Evolutionary conservation across 345 rosid species (phyloP), one percentile per base, ranked within the genome.

Genomic region (Erodium maritimum): DNA sequence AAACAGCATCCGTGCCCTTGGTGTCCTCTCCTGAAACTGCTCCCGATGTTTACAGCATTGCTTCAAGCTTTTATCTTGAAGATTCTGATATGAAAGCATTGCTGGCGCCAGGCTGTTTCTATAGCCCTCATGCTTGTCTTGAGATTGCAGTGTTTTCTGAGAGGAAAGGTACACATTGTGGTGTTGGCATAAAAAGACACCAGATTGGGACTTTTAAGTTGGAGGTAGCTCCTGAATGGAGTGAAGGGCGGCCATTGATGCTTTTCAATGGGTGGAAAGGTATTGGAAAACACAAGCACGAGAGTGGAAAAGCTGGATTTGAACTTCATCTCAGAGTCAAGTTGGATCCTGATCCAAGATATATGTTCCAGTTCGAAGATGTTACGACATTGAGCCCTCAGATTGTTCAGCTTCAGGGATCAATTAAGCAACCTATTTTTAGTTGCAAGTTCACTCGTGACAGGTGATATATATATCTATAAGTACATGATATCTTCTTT

Each of bases 301-400:
- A 80, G 50, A 73, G 65, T 17, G 70, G 80, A 56, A 82, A 73
- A 70, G 84, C 84, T 23, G 89, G 71, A 21, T 88, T 78, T 19
- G 91, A 88, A 68, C 97, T 91, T 71, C 97, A 91, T 67, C 71
- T 91, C 79, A 83, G 74, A 66, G 91, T 91, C 61, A 84, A 85
- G 70, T 78, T 88, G 0, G 97, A 85, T 78, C 97, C 97, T 64
- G 96, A 91, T 73, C 97, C 97, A 25, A 75, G 96, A 68, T 91
- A 85, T 56, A 83, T 91, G 25, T 91, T 91, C 72, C 95, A 91
- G 80, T 91, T 91, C 54, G 97, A 91, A 71, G 97, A 91, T 64
- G 71, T 76, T 58, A 88, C 95, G 56, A 80, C 74, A 57, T 64
- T 69, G 69, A 91, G 97, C 63, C 96, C 97, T 72, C 97, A 91